phyloP scores from a whole-genome alignment of 352 stramenopile species.

The Saprolegnia diclina region DNA sequence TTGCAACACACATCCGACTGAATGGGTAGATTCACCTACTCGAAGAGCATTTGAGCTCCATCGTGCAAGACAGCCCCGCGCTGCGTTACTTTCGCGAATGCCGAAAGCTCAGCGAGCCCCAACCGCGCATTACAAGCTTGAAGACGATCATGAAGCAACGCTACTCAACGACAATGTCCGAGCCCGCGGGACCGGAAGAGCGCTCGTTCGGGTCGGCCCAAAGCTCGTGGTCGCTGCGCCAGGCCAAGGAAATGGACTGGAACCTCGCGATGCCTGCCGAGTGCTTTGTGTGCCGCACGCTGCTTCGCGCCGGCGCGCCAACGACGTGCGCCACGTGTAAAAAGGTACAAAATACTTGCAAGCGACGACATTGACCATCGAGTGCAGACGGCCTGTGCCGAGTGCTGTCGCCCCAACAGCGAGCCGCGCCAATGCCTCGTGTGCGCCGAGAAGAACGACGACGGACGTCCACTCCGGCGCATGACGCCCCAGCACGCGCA shows the following conservation, averaged over 20 bases:
- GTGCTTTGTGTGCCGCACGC: background rate
- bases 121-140: background rate
- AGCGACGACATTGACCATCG: background rate
- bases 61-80: background rate
- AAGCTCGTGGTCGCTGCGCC: background rate
- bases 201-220: background rate
- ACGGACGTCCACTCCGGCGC: background rate
- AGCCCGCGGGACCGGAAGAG: background rate
- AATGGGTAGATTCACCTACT: too few relatives aligned
- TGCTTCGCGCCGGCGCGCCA: background rate
- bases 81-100: background rate
- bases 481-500: background rate
- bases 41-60: background rate
- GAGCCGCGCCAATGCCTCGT: background rate
- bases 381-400: background rate
- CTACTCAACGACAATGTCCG: background rate
- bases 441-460: background rate
- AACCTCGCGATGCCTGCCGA: background rate
- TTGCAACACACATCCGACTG: too few relatives aligned
- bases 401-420: background rate
- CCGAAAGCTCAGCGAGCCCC: background rate
- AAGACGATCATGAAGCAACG: background rate
- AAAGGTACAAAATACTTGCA: background rate
- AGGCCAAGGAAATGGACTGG: constrained; percentile 1
- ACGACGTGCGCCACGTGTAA: background rate